Conservation (phyloP, 2,329 filamentous ascomycete genomes). For the Cordyceps cateniannulata region DNA sequence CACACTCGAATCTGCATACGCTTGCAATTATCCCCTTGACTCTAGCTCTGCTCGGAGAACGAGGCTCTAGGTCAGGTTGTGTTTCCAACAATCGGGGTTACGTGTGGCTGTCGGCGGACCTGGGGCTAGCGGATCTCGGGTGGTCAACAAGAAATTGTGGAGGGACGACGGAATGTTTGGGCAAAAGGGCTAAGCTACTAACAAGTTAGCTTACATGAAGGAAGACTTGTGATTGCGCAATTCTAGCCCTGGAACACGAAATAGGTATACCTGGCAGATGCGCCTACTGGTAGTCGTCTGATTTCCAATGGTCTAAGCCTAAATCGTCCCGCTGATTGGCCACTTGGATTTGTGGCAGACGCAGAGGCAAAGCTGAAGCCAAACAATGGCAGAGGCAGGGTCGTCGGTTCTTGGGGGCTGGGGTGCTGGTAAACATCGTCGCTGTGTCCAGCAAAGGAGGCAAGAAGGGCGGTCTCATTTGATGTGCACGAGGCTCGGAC, state of each 20-base stretch:
- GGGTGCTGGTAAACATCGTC: not conserved
- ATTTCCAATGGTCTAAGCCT: conserved; percentile 4
- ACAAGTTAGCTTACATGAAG: conserved; percentile 4
- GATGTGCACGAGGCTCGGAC: not conserved
- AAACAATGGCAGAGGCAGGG: not conserved
- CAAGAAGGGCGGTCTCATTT: not conserved
- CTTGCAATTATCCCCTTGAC: conserved; percentile 12
- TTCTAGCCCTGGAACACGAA: conserved; percentile 7
- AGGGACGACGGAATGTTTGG: not conserved
- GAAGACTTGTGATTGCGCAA: conserved; percentile 8
- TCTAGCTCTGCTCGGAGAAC: not conserved
- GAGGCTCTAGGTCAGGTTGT: not conserved
- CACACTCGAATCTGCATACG: not conserved
- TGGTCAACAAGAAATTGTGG: not conserved
- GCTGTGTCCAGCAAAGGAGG: not conserved
- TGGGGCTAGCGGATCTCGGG: conserved; percentile 12
- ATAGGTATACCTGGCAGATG: conserved; percentile 5
- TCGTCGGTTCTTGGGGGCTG: not conserved
- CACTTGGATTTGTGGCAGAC: too few species aligned
- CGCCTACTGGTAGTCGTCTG: conserved; percentile 9
- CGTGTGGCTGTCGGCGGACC: conserved; percentile 11
- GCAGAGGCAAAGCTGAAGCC: not conserved
- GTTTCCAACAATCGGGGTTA: not conserved
- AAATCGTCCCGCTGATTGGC: not conserved
- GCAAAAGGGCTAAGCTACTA: not conserved